A percentile compares a stretch with the other conserved stretches of the same genome.
Conservation (phyloP, 2,329 filamentous ascomycete genomes). For the Cordyceps pruinosa region DNA sequence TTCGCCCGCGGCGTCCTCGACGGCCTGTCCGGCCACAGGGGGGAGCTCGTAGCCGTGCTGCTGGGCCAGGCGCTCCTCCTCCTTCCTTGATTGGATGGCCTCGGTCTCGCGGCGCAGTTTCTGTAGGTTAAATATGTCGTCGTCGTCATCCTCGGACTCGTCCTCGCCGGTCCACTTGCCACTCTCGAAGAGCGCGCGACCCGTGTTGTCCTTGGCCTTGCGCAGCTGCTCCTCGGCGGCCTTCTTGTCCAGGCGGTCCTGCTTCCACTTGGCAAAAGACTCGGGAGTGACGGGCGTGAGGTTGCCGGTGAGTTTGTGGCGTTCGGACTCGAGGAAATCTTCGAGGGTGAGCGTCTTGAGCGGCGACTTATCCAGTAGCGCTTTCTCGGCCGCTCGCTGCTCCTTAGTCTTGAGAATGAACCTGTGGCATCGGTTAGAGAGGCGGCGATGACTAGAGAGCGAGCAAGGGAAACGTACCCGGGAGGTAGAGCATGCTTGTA, state of each 20-base stretch:
- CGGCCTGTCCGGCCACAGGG: slow-evolving; percentile 6
- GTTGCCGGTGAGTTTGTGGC: slow-evolving; percentile 86
- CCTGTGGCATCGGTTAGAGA: slow-evolving; percentile 39
- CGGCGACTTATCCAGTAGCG: slow-evolving; percentile 89
- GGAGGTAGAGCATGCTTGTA: slow-evolving; percentile 93
- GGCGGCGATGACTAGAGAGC: slow-evolving; percentile 4
- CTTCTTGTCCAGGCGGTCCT: slow-evolving; percentile 90
- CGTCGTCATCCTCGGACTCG: slow-evolving; percentile 55
- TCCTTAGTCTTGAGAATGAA: slow-evolving; percentile 98
- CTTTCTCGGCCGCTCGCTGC: slow-evolving; percentile 91
- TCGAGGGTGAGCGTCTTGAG: slow-evolving; percentile 91
- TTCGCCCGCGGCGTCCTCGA: slow-evolving; percentile 10
- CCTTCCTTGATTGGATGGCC: slow-evolving; percentile 62
- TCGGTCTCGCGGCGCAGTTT: slow-evolving; percentile 82
- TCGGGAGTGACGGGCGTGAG: slow-evolving; percentile 92
- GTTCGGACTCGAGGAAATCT: slow-evolving; percentile 93
- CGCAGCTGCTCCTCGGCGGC: slow-evolving; percentile 85
- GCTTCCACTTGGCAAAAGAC: slow-evolving; percentile 94
- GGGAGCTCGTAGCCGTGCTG: slow-evolving; percentile 21
- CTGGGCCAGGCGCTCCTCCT: slow-evolving; percentile 58
- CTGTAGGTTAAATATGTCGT: slow-evolving; percentile 72
- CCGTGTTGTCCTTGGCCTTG: slow-evolving; percentile 90
- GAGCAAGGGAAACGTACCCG: slow-evolving; percentile 58
- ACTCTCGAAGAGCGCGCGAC: slow-evolving; percentile 90
- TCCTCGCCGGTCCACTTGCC: slow-evolving; percentile 77